These are phyloP conservation scores for Galerina sulciceps DNA, from an alignment of 768 basidiomycete genomes.

Conservation along the genomic window DNA sequence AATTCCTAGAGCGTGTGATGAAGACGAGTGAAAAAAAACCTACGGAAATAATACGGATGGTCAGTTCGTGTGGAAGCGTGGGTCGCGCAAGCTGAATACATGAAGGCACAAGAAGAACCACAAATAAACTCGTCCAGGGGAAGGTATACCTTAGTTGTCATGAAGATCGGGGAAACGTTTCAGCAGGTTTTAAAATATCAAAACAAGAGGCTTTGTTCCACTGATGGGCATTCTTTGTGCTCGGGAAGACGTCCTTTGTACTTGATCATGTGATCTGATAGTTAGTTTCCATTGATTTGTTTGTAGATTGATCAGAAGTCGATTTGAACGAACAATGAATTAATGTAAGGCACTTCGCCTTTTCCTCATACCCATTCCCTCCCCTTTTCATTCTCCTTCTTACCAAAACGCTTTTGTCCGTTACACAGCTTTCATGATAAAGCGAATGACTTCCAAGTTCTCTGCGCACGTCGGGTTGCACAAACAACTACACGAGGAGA, in stretches of 20 bases:
- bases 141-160: constrained; percentile 14
- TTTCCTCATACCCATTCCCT: background rate
- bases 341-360: constrained; percentile 14
- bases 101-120: background rate
- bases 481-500: constrained; percentile 25
- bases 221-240: constrained; percentile 17
- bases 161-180: constrained; percentile 14
- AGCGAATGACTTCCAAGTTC: constrained; percentile 56
- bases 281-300: constrained; percentile 1
- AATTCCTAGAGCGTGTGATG: too few species aligned
- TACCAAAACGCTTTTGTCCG: background rate
- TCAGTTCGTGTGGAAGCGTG: background rate
- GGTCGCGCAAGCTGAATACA: background rate
- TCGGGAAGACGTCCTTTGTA: constrained; percentile 13
- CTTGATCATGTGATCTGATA: constrained; percentile 14
- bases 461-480: constrained; percentile 42
- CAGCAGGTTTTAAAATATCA: constrained; percentile 4
- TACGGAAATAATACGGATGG: background rate
- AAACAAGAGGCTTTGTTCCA: constrained; percentile 29
- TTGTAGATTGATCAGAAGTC: constrained; percentile 18
- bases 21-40: background rate
- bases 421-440: constrained; percentile 41
- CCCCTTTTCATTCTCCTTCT: constrained; percentile 9
- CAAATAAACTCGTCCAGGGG: background rate
- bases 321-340: constrained; percentile 32